Evolutionary conservation across 169 alveolate genomes (phyloP).

Genomic region (Eimeria zaria): DNA sequence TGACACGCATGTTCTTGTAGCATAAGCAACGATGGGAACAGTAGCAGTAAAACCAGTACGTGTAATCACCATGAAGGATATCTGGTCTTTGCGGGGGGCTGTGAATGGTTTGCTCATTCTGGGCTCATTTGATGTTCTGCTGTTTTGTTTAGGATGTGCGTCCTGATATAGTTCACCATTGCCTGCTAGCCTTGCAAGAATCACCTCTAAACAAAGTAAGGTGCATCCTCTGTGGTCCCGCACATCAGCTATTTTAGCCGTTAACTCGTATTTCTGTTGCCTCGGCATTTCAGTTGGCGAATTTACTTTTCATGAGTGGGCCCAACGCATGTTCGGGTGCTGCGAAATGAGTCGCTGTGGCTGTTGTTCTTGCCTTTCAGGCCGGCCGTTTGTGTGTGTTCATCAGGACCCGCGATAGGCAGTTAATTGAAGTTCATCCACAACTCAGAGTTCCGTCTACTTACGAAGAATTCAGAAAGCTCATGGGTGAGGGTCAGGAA

Average conservation of each 20-base stretch:
- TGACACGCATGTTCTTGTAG: neutral
- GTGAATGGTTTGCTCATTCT: neutral
- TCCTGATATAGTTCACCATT: constrained; percentile 92
- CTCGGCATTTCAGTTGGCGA: neutral
- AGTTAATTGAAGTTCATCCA: constrained; percentile 90
- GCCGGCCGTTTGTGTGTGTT: constrained; percentile 89
- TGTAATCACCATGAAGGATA: neutral
- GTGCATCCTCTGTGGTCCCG: neutral
- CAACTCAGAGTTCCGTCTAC: constrained; percentile 90
- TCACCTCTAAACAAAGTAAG: constrained; percentile 89
- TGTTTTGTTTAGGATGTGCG: constrained; percentile 88
- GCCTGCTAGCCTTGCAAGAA: constrained; percentile 89
- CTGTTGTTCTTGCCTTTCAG: constrained; percentile 34
- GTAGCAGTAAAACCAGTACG: neutral
- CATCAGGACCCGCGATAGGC: constrained; percentile 89
- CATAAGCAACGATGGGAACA: neutral
- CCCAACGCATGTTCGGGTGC: neutral
- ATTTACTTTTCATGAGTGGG: neutral
- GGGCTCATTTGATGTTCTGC: neutral
- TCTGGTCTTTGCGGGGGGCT: neutral
- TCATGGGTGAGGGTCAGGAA: constrained; percentile 77
- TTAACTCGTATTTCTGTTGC: neutral
- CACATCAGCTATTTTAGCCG: neutral
- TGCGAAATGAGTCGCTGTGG: neutral
- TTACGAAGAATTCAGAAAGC: constrained; percentile 86